Conservation (phyloP, 805 yeast species). For the Metschnikowia borealis region DNA sequence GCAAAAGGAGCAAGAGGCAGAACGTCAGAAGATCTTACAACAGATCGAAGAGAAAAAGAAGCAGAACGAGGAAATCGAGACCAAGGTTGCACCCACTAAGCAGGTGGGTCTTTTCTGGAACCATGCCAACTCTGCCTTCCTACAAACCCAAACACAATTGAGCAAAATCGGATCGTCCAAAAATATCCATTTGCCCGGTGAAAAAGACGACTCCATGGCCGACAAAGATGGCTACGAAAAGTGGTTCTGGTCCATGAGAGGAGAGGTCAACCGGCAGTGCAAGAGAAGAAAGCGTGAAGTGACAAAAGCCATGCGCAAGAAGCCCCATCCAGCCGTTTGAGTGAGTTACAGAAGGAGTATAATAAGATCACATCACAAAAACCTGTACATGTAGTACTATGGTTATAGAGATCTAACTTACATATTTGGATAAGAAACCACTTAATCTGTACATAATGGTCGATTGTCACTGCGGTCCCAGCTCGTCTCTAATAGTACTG, state of each 20-base stretch:
- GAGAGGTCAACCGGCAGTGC: constrained; percentile 72
- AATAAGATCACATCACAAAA: not conserved
- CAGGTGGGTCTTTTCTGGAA: constrained; percentile 66
- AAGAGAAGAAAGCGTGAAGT: constrained; percentile 75
- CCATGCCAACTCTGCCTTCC: constrained; percentile 81
- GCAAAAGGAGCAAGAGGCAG: constrained; percentile 10
- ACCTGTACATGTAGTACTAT: too few relatives aligned
- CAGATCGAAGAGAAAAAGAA: constrained; percentile 31
- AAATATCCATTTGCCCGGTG: constrained; percentile 36
- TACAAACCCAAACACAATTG: constrained; percentile 79
- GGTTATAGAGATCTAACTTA: too few relatives aligned
- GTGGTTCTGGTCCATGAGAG: constrained; percentile 81
- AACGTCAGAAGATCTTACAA: constrained; percentile 24
- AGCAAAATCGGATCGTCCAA: constrained; percentile 46
- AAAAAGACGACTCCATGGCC: constrained; percentile 21
- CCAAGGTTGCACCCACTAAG: constrained; percentile 14
- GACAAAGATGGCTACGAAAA: constrained; percentile 53
- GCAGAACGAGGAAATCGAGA: constrained; percentile 27
- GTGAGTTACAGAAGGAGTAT: not conserved
- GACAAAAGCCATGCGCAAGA: not conserved
- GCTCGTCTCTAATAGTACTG: too few relatives aligned
- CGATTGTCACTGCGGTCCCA: too few relatives aligned
- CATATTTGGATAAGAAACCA: too few relatives aligned
- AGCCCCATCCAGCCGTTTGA: not conserved
- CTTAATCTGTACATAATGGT: too few relatives aligned